Conservation (phyloP, 192 early-diverging fungal genomes). For the Dissophora ornata region DNA sequence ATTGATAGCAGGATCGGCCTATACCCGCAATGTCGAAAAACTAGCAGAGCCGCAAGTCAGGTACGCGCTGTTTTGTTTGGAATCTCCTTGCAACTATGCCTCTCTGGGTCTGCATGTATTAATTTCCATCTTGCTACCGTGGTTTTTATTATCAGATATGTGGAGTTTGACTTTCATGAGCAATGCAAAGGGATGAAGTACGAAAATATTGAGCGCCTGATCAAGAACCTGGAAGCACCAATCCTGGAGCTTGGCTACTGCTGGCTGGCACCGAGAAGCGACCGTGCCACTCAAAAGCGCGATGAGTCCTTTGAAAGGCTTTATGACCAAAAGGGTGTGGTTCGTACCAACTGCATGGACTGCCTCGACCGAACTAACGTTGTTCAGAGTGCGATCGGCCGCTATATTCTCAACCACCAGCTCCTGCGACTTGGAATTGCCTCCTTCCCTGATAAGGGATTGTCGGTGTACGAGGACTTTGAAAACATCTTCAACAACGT, state of each 20-base stretch:
- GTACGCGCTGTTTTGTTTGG: slow-evolving; percentile 21
- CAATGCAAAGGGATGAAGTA: slow-evolving; percentile 93
- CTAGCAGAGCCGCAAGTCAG: slow-evolving; percentile 60
- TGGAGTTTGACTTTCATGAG: slow-evolving; percentile 95
- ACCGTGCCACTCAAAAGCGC: background rate
- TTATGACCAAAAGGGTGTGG: slow-evolving; percentile 58
- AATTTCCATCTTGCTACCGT: too few species aligned
- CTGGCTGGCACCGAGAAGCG: slow-evolving; percentile 21
- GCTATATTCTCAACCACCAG: slow-evolving; percentile 72
- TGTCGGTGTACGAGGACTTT: slow-evolving; percentile 71
- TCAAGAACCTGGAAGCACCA: slow-evolving; percentile 74
- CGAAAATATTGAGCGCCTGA: slow-evolving; percentile 85
- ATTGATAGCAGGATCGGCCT: slow-evolving; percentile 69
- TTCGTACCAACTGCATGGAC: slow-evolving; percentile 93
- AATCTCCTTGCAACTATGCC: too few species aligned
- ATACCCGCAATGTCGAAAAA: slow-evolving; percentile 64
- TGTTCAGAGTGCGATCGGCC: slow-evolving; percentile 74
- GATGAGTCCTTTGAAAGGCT: slow-evolving; percentile 23
- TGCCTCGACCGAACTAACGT: slow-evolving; percentile 98
- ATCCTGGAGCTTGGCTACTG: slow-evolving; percentile 71
- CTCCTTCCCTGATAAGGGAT: slow-evolving; percentile 71
- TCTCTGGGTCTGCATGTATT: too few species aligned
- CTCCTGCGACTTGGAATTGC: slow-evolving; percentile 75
- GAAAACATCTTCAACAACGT: slow-evolving; percentile 75
- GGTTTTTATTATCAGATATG: too few species aligned